Evolutionary conservation across 768 basidiomycete genomes (phyloP), one percentile per base, ranked within the genome.

Genomic region (Trametes villosa): DNA sequence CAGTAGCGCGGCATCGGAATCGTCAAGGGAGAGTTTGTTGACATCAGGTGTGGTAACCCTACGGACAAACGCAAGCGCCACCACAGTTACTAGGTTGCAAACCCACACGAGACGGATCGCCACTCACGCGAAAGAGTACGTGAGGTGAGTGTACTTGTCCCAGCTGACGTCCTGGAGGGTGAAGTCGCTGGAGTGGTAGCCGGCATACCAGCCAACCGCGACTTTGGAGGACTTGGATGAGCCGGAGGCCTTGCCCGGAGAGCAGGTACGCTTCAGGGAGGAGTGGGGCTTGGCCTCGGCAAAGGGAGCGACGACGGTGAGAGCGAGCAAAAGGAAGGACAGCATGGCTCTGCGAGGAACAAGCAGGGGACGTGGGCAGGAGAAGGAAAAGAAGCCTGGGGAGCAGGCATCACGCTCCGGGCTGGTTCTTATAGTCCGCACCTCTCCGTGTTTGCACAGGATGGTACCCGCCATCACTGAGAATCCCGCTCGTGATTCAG

Each of bases 61-160:
- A 44, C 12, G 36, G 24, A 8, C 30, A 50, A 24, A 27, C n/a
- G 53, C 15, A 31, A 34, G 22, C 38, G 26, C 34, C 49, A 31
- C n/a, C 24, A 4, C 22, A 53, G n/a, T n/a, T n/a, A n/a, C n/a
- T n/a, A n/a, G n/a, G n/a, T n/a, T n/a, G n/a, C n/a, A n/a, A n/a
- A n/a, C n/a, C n/a, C n/a, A n/a, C n/a, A n/a, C n/a, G n/a, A n/a
- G n/a, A n/a, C n/a, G n/a, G n/a, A n/a, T n/a, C n/a, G n/a, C n/a
- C n/a, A 82, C 83, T 75, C 65, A 87, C 86, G 80, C 86, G 63
- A 88, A 87, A 42, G 86, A 80, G 71, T 86, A 88, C 29, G 77
- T 81, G 72, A 87, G 67, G 46, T 82, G 71, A 45, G 75, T 82
- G 65, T 85, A 86, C 67, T 84, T 84, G 30, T 71, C 59, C 86